A percentile compares a stretch with the other conserved stretches of the same genome.
phyloP scores from a whole-genome alignment of 225 moss, liverwort and hornwort genomes.

The Pseudisothecium myosuroides region DNA sequence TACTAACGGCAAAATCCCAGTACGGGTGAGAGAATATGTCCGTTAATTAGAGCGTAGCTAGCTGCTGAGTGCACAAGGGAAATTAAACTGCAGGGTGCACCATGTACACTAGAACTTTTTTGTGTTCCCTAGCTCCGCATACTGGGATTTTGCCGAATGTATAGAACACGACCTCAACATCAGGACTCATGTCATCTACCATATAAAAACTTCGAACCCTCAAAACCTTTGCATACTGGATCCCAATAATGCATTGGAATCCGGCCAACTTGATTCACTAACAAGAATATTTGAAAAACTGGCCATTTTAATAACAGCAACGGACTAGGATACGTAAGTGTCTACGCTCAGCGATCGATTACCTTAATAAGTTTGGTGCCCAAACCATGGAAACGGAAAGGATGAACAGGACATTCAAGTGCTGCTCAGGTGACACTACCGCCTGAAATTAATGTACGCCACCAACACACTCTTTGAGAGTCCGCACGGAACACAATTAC shows the following conservation, averaged over 20 bases:
- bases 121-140: no score
- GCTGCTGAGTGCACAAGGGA: background rate
- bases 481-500: background rate
- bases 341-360: no score
- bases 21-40: background rate
- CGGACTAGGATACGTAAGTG: background rate
- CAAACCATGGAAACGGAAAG: background rate
- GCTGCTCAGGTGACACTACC: background rate
- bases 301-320: background rate
- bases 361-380: background rate
- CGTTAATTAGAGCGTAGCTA: no score
- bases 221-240: background rate
- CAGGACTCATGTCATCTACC: background rate
- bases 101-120: background rate
- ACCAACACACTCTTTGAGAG: background rate
- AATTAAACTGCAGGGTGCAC: background rate
- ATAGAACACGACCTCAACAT: background rate
- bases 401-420: no score
- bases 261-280: background rate
- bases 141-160: no score
- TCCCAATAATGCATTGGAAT: background rate
- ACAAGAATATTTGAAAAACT: background rate
- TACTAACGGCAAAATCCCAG: background rate
- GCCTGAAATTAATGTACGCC: background rate
- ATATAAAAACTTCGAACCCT: background rate